These are phyloP conservation scores for Chiua sp. DNA, from an alignment of 1,284 basidiomycete genomes.

Conservation along the genomic window DNA sequence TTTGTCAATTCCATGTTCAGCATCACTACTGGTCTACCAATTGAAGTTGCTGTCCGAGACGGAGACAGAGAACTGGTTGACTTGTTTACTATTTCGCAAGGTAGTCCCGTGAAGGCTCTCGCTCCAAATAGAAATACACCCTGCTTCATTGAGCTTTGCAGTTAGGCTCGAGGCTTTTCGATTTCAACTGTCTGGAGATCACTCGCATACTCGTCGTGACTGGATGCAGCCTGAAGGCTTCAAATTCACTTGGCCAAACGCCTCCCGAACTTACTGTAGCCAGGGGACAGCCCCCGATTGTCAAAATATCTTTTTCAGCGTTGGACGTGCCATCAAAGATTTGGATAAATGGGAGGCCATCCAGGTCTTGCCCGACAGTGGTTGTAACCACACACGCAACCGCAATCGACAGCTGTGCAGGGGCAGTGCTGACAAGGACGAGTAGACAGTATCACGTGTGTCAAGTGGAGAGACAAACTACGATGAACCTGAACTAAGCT, in stretches of 20 bases:
- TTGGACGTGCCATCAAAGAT: neutral
- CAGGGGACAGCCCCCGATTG: neutral
- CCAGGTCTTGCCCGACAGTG: neutral
- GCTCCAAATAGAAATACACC: slow-evolving; percentile 5
- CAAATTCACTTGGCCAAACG: neutral
- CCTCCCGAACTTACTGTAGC: neutral
- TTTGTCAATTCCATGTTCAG: too few relatives aligned
- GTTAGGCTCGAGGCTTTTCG: too few relatives aligned
- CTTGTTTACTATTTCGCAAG: slow-evolving; percentile 16
- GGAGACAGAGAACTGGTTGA: neutral
- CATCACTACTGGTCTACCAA: neutral
- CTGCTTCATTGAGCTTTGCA: slow-evolving; percentile 4
- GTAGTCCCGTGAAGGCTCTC: slow-evolving; percentile 6
- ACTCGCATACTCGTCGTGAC: neutral
- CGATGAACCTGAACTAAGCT: too few relatives aligned
- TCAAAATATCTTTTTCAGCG: neutral
- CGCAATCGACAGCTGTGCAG: neutral
- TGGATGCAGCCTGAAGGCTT: neutral
- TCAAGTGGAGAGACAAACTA: too few relatives aligned
- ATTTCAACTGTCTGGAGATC: neutral
- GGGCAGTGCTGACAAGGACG: too few relatives aligned
- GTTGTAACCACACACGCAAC: neutral
- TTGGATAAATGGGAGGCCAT: neutral
- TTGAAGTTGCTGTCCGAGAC: slow-evolving; percentile 6
- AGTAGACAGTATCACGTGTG: too few relatives aligned